Base-by-base conservation (phyloP, 164 flowering plant species). In the Stephania cephalantha region DNA sequence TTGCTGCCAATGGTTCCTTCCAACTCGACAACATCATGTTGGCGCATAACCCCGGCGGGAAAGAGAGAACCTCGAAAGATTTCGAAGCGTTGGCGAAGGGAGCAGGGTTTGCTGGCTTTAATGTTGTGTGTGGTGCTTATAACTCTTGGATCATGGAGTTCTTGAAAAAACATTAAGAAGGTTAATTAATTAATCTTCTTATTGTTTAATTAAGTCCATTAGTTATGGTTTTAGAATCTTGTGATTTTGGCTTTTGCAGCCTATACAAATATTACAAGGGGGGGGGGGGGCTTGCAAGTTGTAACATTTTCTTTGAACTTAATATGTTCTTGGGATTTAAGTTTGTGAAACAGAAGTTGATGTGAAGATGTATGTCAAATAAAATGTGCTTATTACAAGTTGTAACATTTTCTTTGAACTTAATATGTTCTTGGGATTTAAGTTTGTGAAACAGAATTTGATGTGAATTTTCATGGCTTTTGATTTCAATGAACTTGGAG, bases 21-120 rank as follows among this genome's bases (percentile, higher is more conserved):
- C 89, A 85, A 8, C 69, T 83, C 0, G 97, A 94, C 75, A 72
- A 79, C 25, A 82, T 92, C 69, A 92, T 92, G 97, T 63, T 94
- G 85, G 91, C 97, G 4, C 88, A 86, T n/a, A 89, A 88, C 74
- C 93, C 97, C 0, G 94, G 95, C 6, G 97, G 97, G 1, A 92
- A 90, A 81, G 98, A 93, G 80, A 89, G 98, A 82, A 87, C 97
- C 0, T 78, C 82, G 78, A 81, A 82, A 71, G 92, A 91, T 53
- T 93, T 93, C 46, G 82, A 88, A 79, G 88, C 80, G 10, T 74
- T 93, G 86, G 95, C 94, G 7, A 83, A 82, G 66, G 85, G 81
- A 0, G 86, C 97, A 46, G 97, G 98, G 6, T 94, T 94, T 69
- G 70, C 79, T 11, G 86, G 85, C 0, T 76, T 90, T 73, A 71